Evolutionary conservation across 352 stramenopile species (phyloP).

Genomic region (Phytophthora fragariae): DNA sequence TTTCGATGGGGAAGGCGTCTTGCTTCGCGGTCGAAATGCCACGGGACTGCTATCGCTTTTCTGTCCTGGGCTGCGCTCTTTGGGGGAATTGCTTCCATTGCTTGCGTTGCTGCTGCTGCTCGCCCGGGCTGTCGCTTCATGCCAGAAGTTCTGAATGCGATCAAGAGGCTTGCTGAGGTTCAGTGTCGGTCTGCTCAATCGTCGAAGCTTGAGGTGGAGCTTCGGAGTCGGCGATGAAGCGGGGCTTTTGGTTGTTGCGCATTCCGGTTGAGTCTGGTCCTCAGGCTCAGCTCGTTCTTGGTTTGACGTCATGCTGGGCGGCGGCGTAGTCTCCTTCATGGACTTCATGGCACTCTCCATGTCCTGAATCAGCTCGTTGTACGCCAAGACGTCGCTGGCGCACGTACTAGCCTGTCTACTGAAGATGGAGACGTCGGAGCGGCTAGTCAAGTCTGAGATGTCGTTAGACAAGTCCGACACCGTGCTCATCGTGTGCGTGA

Average conservation of each 20-base stretch:
- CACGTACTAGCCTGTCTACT: constrained; percentile 63
- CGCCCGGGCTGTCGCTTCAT: constrained; percentile 31
- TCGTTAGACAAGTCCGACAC: constrained; percentile 37
- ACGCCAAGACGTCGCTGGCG: constrained; percentile 62
- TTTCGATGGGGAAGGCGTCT: constrained; percentile 22
- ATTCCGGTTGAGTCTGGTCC: constrained; percentile 15
- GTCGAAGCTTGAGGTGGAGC: constrained; percentile 36
- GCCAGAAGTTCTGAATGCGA: constrained; percentile 35
- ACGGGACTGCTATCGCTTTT: constrained; percentile 24
- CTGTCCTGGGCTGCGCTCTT: constrained; percentile 14
- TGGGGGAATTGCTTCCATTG: constrained; percentile 30
- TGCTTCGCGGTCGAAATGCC: constrained; percentile 20
- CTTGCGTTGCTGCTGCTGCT: constrained; percentile 32
- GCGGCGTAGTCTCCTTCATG: constrained; percentile 26
- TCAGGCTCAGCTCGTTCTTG: constrained; percentile 24
- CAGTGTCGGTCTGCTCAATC: constrained; percentile 22
- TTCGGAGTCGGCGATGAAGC: constrained; percentile 24
- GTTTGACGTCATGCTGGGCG: constrained; percentile 23
- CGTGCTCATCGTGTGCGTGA: constrained; percentile 29
- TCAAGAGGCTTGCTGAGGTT: constrained; percentile 36
- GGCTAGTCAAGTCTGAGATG: constrained; percentile 35
- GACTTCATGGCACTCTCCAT: constrained; percentile 53
- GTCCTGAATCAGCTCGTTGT: constrained; percentile 74
- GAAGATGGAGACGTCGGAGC: constrained; percentile 43
- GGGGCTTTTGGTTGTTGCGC: constrained; percentile 11